Evolutionary conservation across 2,329 filamentous ascomycete genomes (phyloP), one percentile per base, ranked within the genome.

Genomic region (Aphanocladium album): DNA sequence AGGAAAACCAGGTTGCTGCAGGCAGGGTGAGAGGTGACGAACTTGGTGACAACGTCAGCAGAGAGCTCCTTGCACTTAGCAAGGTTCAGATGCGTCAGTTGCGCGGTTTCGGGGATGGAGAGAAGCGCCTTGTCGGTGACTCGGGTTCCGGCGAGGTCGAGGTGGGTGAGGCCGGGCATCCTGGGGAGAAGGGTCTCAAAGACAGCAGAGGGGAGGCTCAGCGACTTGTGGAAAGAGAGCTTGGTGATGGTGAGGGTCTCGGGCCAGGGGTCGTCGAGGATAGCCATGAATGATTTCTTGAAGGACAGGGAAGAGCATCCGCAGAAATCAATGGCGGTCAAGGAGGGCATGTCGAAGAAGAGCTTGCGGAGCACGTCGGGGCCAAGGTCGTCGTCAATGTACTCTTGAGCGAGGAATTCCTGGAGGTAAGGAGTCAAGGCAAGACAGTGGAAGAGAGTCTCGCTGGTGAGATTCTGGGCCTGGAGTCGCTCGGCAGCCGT

Each of bases 381-480:
- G 67, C 86, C 83, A 51, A 93, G 78, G 66, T 95, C 90, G 54
- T 88, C 85, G 70, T 93, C 89, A 57, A 95, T 79, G 67, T 93
- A 89, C 74, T 95, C 90, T 75, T 93, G 90, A 19, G 86, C 85
- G 54, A 93, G 78, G 69, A 92, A 91, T 74, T 93, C 90, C 68
- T 87, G 86, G 35, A 95, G 77, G 67, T 88, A 86, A 2, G 89
- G 88, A 5, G 89, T 87, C 63, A 92, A 77, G 64, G 88, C 78
- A 57, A 95, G 77, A 71, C 89, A 92, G 71, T 86, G 80, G 57
- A 88, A 76, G 52, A 95, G 79, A 5, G 89, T 93, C 69, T 85
- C 83, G 16, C 88, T 80, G 21, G 90, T 93, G 67, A 95, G 74
- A 74, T 93, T 92, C 69, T 85, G 85, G 61, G 90, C 90, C 73